Base-by-base conservation (phyloP, 306 rosid species). In the Chamaecrista fasciculata region DNA sequence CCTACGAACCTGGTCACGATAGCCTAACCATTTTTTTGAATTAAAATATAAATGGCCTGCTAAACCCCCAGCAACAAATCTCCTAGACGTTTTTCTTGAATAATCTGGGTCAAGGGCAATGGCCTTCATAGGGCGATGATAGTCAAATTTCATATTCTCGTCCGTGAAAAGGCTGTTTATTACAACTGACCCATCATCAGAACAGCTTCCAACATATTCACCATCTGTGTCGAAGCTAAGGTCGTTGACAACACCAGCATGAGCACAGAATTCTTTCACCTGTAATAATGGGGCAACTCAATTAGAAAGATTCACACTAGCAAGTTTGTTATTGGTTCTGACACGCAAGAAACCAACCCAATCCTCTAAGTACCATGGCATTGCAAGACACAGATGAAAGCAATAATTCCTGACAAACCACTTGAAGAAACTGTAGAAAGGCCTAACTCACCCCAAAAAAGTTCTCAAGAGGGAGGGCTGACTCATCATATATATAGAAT, bases 41-140 rank as follows among this genome's bases (percentile, higher is more conserved):
- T 90, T 90, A 18, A 76, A 76, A 79, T 85, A 90, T 52, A 90
- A 80, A 71, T 84, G 84, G 47, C 96, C 96, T 3, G 91, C 95
- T 68, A 90, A 80, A 77, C 95, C 96, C 66, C 96, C 95, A 28
- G 95, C 80, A 25, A 83, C 95, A 77, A 87, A 87, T 86, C 96
- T 84, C 80, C 86, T 81, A 59, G 90, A 85, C 28, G 82, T 43
- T 77, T 82, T 90, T 78, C 71, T 90, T 40, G 77, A 77, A 79
- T 90, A 90, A 37, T 85, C 95, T 12, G 91, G 96, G 61, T 87
- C 97, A 46, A 87, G 31, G 21, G 95, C 86, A 73, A 91, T 84
- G 9, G 95, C 95, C 83, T 91, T 91, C 92, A 87, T 82, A 0
- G 95, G 97, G 8, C 95, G 95, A 70, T 86, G 90, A 75, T 87